Base-by-base conservation (phyloP, 2,329 filamentous ascomycete species). In the Fusarium sp. region DNA sequence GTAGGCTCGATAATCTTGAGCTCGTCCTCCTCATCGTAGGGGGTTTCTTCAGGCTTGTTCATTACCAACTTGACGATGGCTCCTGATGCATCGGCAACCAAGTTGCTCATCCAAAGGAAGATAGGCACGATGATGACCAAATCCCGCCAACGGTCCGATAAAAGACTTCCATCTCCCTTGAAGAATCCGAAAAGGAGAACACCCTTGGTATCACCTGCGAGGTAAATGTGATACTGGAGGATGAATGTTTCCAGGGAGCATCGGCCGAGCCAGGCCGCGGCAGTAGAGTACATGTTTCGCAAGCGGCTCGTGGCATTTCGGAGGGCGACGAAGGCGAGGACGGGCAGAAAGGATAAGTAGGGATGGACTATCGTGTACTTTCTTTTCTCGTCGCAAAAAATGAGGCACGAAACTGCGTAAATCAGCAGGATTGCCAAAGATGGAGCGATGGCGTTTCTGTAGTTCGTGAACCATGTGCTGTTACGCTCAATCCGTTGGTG, bases 211-310 rank as follows among this genome's bases (percentile, higher is more conserved):
- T 92, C 89, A 4, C 86, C 88, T 2, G 89, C 89, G 10, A 92
- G 85, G 86, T 89, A 91, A 63, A 91, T 84, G 78, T 93, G 91
- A 77, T 88, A 88, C 73, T 91, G 89, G 40, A 92, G 81, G 7
- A 90, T 84, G 71, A 89, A 91, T 1, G 89, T 87, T 79, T 92
- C 91, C 1, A 91, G 85, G 0, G 89, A 89, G 67, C 86, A 87
- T 7, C 83, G 82, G 2, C 91, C 90, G 4, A 92, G 79, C 82
- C 85, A 88, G 1, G 88, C 86, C 31, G 82, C 80, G 9, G 83
- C 84, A 8, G 87, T 82, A 11, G 88, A 79, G 68, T 74, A 78
- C 7, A 57, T 66, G 45, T 75, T 76, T 16, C 77, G 71, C 1
- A 76, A 54, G 7, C 65, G 60, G 3, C 59, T 54, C 2, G 70